A percentile compares a stretch with the other conserved stretches of the same genome.
phyloP scores from a whole-genome alignment of 2,329 filamentous ascomycete genomes.

The Aspergillus cejpii region DNA sequence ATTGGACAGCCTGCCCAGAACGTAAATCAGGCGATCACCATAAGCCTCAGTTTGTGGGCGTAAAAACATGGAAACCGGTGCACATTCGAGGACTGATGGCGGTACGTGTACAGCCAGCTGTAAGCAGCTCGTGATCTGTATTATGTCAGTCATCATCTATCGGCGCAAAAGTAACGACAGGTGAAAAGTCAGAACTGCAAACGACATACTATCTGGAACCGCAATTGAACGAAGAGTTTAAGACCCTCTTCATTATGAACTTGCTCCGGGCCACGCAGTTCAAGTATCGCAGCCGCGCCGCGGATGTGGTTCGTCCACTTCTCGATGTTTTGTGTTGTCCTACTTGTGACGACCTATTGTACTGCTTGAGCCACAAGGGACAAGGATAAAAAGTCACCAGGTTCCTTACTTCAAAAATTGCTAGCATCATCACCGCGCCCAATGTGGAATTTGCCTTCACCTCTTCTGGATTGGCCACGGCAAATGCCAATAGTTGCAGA shows the following conservation, averaged over 20 bases:
- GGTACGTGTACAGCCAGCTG: slow-evolving; percentile 29
- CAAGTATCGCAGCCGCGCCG: slow-evolving; percentile 55
- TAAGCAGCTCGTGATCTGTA: slow-evolving; percentile 34
- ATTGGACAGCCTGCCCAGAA: slow-evolving; percentile 27
- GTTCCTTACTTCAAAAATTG: slow-evolving; percentile 53
- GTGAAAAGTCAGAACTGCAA: neutral
- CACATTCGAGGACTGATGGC: slow-evolving; percentile 28
- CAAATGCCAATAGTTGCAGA: slow-evolving; percentile 40
- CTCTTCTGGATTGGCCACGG: slow-evolving; percentile 29
- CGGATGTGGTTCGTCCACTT: slow-evolving; percentile 54
- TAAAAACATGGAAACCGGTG: slow-evolving; percentile 26
- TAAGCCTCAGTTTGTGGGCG: slow-evolving; percentile 24
- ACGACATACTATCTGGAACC: slow-evolving; percentile 50
- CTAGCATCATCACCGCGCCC: slow-evolving; percentile 52
- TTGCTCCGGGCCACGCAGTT: slow-evolving; percentile 36
- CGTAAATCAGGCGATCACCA: slow-evolving; percentile 26
- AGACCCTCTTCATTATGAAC: slow-evolving; percentile 43
- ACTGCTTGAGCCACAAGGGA: neutral
- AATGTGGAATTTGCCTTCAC: slow-evolving; percentile 42
- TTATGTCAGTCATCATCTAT: slow-evolving; percentile 5
- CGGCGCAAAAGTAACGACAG: neutral
- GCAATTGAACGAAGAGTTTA: slow-evolving; percentile 50
- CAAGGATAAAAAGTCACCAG: neutral
- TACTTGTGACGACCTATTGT: slow-evolving; percentile 34
- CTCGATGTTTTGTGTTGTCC: slow-evolving; percentile 43